Percentiles rank a stretch among this genome's conserved stretches.
Conservation (phyloP, 2,329 filamentous ascomycete genomes). For the Microcyclospora pomicola region DNA sequence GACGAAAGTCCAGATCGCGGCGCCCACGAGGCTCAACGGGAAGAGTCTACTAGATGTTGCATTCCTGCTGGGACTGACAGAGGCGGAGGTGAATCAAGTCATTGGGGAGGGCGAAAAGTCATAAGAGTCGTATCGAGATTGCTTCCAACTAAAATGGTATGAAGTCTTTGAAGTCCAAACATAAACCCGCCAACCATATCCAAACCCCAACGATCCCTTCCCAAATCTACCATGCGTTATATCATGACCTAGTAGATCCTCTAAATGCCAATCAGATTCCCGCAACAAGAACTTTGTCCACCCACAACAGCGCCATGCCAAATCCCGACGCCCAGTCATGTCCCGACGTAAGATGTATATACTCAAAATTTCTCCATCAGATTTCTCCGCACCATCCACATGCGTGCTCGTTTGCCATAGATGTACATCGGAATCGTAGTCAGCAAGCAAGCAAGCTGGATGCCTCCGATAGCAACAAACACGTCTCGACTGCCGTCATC, state of each 20-base stretch:
- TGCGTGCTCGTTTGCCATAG: slow-evolving; percentile 74
- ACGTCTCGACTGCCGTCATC: slow-evolving; percentile 61
- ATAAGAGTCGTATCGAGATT: too few species aligned
- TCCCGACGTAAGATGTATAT: not conserved
- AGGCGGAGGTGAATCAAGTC: slow-evolving; percentile 13
- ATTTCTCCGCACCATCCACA: slow-evolving; percentile 85
- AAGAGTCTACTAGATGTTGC: slow-evolving; percentile 57
- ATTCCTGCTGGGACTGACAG: slow-evolving; percentile 49
- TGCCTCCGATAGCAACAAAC: slow-evolving; percentile 70
- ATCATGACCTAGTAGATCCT: too few species aligned
- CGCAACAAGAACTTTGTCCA: too few species aligned
- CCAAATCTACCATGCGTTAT: too few species aligned
- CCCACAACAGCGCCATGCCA: too few species aligned
- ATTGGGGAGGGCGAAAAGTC: too few species aligned
- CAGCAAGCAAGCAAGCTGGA: slow-evolving; percentile 63
- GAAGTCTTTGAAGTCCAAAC: too few species aligned
- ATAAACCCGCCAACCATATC: too few species aligned
- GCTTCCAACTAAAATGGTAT: too few species aligned
- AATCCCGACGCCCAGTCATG: not conserved
- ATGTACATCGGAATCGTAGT: slow-evolving; percentile 86
- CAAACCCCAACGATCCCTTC: too few species aligned
- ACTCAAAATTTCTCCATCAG: slow-evolving; percentile 64
- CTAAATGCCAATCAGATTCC: too few species aligned
- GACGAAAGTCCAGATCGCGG: slow-evolving; percentile 65
- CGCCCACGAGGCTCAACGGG: slow-evolving; percentile 57